These are phyloP conservation scores for Cryptococcus wingfieldii DNA, from an alignment of 1,284 basidiomycete genomes.

Conservation along the genomic window DNA sequence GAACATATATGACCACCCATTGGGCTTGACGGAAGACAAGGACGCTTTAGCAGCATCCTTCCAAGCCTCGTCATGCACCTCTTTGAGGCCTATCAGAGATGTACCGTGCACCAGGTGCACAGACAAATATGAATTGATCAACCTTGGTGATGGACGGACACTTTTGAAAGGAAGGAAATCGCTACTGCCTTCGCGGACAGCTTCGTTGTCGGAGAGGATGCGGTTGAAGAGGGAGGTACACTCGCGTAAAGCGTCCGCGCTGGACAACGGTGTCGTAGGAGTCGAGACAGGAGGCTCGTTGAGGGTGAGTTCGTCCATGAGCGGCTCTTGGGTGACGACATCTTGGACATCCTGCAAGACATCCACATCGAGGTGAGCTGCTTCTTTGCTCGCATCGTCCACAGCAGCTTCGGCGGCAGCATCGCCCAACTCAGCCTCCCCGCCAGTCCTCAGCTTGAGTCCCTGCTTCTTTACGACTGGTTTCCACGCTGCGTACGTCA, in stretches of 20 bases:
- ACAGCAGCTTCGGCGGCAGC: background rate
- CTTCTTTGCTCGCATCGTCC: background rate
- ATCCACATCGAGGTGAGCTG: slow-evolving; percentile 10
- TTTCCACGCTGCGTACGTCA: slow-evolving; percentile 77
- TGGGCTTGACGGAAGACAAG: slow-evolving; percentile 46
- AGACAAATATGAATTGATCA: slow-evolving; percentile 78
- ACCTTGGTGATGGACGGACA: slow-evolving; percentile 59
- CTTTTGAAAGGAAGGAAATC: slow-evolving; percentile 52
- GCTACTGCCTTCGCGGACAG: slow-evolving; percentile 14
- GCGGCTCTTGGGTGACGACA: background rate
- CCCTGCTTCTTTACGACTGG: slow-evolving; percentile 47
- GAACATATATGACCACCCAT: slow-evolving; percentile 60
- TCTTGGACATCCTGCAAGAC: slow-evolving; percentile 12
- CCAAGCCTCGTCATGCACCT: slow-evolving; percentile 33
- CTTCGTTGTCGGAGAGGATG: slow-evolving; percentile 56
- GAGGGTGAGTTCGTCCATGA: background rate
- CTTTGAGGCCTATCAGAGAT: slow-evolving; percentile 53
- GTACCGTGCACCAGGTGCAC: slow-evolving; percentile 56
- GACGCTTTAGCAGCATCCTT: slow-evolving; percentile 49
- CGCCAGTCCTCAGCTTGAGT: slow-evolving; percentile 16
- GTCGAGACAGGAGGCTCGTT: slow-evolving; percentile 1
- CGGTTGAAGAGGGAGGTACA: slow-evolving; percentile 65
- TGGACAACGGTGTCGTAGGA: slow-evolving; percentile 56
- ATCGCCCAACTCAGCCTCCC: slow-evolving; percentile 7
- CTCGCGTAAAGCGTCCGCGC: slow-evolving; percentile 69